Conservation (phyloP, 2,329 filamentous ascomycete species). For the Venturia aucupariae region DNA sequence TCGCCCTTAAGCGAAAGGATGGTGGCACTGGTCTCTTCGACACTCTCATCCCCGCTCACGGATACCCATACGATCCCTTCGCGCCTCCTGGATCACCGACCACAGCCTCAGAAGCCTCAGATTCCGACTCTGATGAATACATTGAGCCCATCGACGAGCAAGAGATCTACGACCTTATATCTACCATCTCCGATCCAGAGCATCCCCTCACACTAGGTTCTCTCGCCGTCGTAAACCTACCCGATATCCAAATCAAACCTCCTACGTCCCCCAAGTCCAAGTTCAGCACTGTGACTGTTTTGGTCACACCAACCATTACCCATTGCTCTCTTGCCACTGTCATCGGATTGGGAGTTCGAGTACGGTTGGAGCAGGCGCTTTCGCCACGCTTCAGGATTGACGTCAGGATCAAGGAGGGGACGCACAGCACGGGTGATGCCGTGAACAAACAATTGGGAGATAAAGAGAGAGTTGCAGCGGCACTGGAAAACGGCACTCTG, state of each 20-base stretch:
- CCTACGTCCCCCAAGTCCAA: constrained; percentile 52
- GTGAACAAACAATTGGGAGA: constrained; percentile 95
- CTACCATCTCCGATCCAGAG: constrained; percentile 90
- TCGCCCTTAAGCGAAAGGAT: constrained; percentile 35
- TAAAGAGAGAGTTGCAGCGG: constrained; percentile 92
- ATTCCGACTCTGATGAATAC: constrained; percentile 43
- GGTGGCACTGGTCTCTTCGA: constrained; percentile 46
- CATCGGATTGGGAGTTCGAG: constrained; percentile 85
- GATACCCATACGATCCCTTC: constrained; percentile 42
- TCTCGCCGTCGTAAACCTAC: constrained; percentile 89
- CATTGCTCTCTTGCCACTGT: constrained; percentile 96
- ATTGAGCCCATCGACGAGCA: constrained; percentile 90
- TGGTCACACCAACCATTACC: constrained; percentile 92
- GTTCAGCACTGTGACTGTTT: constrained; percentile 69
- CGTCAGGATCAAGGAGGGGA: constrained; percentile 88
- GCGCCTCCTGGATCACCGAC: constrained; percentile 26
- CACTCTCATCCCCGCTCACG: constrained; percentile 40
- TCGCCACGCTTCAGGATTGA: constrained; percentile 89
- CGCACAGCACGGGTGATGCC: constrained; percentile 89
- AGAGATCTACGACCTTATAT: constrained; percentile 94
- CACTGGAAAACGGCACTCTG: constrained; percentile 84
- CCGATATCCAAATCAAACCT: constrained; percentile 73
- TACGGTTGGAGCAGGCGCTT: constrained; percentile 80
- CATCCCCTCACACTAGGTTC: constrained; percentile 90
- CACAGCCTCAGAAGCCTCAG: constrained; percentile 26